Base-by-base conservation (phyloP, 1,284 basidiomycete species). In the Apiotrichum siamense region DNA sequence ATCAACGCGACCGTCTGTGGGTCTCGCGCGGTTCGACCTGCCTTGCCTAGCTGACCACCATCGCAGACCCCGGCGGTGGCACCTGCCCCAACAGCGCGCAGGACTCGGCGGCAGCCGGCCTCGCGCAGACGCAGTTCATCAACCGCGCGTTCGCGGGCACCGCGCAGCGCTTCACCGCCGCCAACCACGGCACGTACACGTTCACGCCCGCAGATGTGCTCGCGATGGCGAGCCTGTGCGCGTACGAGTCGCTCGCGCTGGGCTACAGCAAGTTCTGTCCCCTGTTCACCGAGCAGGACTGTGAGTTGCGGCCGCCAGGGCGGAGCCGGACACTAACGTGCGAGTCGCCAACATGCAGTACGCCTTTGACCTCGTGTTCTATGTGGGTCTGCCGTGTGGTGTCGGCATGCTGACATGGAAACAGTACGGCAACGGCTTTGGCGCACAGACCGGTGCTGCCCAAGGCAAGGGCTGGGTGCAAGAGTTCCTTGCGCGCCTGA, bases 221-320 rank as follows among this genome's bases (percentile, higher is more conserved):
- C 21, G 53, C 66, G 7, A 69, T 75, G 70, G 54, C 73, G 17
- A 62, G 70, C 49, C 62, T 74, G 2, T 91, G 88, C 64, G 83
- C 87, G 7, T 91, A 90, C 62, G 88, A 92, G 84, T 94, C 91
- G 3, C 88, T 92, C 35, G 86, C 89, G 0, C 78, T 94, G 15
- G 92, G 91, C 3, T 92, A 87, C 65, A 89, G 86, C 25, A 84
- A 83, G 59, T 96, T 94, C 74, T 97, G 93, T 63, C 81, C 82
- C 45, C 76, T 97, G 1, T 97, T 97, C 73, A 91, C 87, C 0
- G 78, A 86, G 64, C 84, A 88, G 40, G 91, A 96, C 69, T 68
- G 42, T 50, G 20, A 43, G 49, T n/a, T n/a, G n/a, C n/a, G n/a
- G n/a, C n/a, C n/a, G n/a, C n/a, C n/a, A n/a, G n/a, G n/a, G n/a